A percentile compares a stretch with the other conserved stretches of the same genome.
These are phyloP conservation scores for Sonneratia caseolaris DNA, from an alignment of 345 rosid genomes.

Conservation along the genomic window DNA sequence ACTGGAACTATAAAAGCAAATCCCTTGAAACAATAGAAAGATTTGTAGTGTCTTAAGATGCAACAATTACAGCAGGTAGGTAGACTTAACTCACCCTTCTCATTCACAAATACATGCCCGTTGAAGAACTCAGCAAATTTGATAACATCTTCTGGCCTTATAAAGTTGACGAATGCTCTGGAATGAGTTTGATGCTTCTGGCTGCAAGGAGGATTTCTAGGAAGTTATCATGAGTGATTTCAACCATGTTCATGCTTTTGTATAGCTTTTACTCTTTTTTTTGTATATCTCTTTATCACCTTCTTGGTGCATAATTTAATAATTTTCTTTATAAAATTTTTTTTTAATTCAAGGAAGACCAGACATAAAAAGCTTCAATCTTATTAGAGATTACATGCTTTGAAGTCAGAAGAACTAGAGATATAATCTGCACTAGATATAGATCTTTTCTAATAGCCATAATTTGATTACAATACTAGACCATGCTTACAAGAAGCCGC, in stretches of 20 bases:
- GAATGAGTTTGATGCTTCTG: conserved; percentile 48
- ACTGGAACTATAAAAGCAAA: not conserved
- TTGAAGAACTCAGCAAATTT: conserved; percentile 64
- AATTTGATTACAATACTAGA: too few relatives aligned
- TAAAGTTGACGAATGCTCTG: conserved; percentile 58
- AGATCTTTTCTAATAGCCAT: not conserved
- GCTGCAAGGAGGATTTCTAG: conserved; percentile 30
- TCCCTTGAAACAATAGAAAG: not conserved
- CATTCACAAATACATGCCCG: conserved; percentile 66
- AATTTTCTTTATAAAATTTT: too few relatives aligned
- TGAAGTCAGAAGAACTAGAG: not conserved
- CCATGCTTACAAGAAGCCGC: too few relatives aligned
- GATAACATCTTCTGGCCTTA: conserved; percentile 45
- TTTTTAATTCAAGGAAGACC: not conserved
- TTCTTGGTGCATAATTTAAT: too few relatives aligned
- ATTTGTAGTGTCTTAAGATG: not conserved
- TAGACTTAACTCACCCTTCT: conserved; percentile 47
- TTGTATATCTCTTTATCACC: too few relatives aligned
- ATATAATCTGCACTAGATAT: not conserved
- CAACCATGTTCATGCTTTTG: too few relatives aligned
- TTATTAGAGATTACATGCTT: not conserved
- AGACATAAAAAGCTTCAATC: not conserved
- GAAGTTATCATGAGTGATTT: not conserved
- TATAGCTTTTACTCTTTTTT: too few relatives aligned
- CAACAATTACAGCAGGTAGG: not conserved